These are phyloP conservation scores for Aquilaria agallochum DNA, from an alignment of 441 rosid species.

Conservation along the genomic window DNA sequence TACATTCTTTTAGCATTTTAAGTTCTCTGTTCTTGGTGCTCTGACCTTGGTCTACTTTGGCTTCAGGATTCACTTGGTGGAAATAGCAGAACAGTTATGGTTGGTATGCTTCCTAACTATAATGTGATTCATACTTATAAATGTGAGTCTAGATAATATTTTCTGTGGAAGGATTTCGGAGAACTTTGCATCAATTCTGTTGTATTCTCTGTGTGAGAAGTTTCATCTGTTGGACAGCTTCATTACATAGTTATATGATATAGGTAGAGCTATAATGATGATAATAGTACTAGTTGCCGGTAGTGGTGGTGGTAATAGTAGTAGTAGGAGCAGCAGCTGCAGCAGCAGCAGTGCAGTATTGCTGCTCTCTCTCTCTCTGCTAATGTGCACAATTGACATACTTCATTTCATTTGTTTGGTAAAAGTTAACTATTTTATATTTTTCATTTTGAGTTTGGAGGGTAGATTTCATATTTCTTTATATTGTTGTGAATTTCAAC, in stretches of 20 bases:
- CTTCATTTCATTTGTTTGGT: conserved; percentile 1
- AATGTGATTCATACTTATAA: not conserved
- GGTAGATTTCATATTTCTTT: conserved; percentile 8
- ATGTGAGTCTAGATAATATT: too few species aligned
- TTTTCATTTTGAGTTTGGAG: conserved; percentile 3
- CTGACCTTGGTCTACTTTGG: conserved; percentile 9
- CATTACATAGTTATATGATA: too few species aligned
- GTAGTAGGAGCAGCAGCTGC: too few species aligned
- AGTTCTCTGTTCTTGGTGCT: conserved; percentile 1
- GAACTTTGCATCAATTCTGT: too few species aligned
- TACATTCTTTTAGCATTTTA: not conserved
- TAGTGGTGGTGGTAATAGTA: too few species aligned
- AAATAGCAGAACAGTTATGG: conserved; percentile 68
- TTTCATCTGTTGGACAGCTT: too few species aligned
- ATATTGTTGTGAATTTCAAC: conserved; percentile 10
- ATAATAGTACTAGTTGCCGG: too few species aligned
- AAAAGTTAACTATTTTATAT: not conserved
- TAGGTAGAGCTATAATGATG: too few species aligned
- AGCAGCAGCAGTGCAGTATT: too few species aligned
- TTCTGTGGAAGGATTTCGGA: too few species aligned
- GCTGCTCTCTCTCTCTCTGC: too few species aligned
- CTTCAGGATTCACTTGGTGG: conserved; percentile 72
- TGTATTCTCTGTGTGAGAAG: too few species aligned
- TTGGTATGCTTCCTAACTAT: conserved; percentile 34
- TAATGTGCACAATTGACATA: not conserved